Conservation (phyloP, 768 basidiomycete genomes). For the Suillus hirtellus region DNA sequence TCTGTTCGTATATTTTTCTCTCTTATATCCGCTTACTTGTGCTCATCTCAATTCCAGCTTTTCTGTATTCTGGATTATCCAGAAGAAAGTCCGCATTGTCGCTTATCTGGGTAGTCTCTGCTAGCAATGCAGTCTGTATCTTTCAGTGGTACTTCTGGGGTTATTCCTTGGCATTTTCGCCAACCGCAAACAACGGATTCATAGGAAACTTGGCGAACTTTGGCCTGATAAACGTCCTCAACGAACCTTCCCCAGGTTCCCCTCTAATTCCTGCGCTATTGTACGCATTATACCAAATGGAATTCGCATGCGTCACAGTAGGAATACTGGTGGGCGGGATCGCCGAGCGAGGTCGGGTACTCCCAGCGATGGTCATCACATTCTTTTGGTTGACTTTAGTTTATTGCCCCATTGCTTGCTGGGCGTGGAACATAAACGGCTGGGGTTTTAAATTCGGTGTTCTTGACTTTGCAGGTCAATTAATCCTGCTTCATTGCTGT, state of each 20-base stretch:
- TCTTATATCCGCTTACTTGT: conserved; percentile 8
- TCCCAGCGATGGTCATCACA: conserved; percentile 78
- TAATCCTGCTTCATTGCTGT: conserved; percentile 5
- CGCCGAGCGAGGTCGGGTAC: conserved; percentile 82
- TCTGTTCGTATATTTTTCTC: conserved; percentile 43
- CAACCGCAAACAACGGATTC: conserved; percentile 69
- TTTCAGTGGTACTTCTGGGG: conserved; percentile 85
- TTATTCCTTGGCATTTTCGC: conserved; percentile 84
- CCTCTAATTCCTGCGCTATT: conserved; percentile 80
- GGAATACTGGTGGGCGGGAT: conserved; percentile 76
- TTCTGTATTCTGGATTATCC: conserved; percentile 75
- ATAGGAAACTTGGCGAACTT: conserved; percentile 84
- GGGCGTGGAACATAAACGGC: conserved; percentile 80
- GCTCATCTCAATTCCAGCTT: conserved; percentile 42
- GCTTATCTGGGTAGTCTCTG: conserved; percentile 71
- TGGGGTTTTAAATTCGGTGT: conserved; percentile 90
- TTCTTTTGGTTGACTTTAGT: conserved; percentile 88
- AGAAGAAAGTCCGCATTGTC: conserved; percentile 70
- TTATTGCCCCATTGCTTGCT: conserved; percentile 85
- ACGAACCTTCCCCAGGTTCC: conserved; percentile 72
- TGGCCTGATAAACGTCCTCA: conserved; percentile 71
- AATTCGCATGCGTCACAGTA: conserved; percentile 81
- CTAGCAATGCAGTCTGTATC: conserved; percentile 72
- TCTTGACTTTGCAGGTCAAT: conserved; percentile 76
- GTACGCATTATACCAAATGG: conserved; percentile 87